Evolutionary conservation across 805 yeast species (phyloP).

Genomic region (Candida vartiovaarae): DNA sequence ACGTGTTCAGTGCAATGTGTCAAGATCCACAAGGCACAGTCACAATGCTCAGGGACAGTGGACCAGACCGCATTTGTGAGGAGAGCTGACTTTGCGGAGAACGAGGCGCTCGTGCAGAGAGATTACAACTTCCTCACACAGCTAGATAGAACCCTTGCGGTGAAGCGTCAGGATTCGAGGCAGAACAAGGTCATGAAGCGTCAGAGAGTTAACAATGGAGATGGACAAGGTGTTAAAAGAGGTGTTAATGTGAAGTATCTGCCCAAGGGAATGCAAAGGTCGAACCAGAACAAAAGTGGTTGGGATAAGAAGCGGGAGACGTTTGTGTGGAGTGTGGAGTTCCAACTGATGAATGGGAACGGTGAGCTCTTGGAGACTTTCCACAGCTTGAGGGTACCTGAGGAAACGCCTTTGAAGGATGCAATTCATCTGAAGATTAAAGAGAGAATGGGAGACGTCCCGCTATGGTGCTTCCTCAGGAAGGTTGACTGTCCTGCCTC

Average conservation of each 20-base stretch:
- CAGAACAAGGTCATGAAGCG: conserved; percentile 36
- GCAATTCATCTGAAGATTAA: conserved; percentile 25
- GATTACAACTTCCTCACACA: conserved; percentile 72
- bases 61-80: conserved; percentile 55
- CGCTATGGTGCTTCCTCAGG: conserved; percentile 22
- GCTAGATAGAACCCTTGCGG: conserved; percentile 51
- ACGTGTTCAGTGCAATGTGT: conserved; percentile 75
- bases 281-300: conserved; percentile 55
- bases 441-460: conserved; percentile 8
- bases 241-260: conserved; percentile 59
- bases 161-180: conserved; percentile 47
- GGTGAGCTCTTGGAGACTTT: conserved; percentile 27
- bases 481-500: conserved; percentile 24
- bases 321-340: conserved; percentile 78
- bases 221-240: conserved; percentile 29
- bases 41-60: conserved; percentile 58
- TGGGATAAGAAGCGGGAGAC: conserved; percentile 57
- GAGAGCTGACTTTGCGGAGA: conserved; percentile 36
- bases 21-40: conserved; percentile 54
- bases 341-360: conserved; percentile 39
- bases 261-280: conserved; percentile 72
- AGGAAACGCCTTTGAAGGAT: conserved; percentile 24
- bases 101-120: conserved; percentile 44
- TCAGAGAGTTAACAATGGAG: conserved; percentile 14
- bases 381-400: conserved; percentile 30